Evolutionary conservation across 805 yeast species (phyloP).

Genomic region (Yarrowia osloensis): DNA sequence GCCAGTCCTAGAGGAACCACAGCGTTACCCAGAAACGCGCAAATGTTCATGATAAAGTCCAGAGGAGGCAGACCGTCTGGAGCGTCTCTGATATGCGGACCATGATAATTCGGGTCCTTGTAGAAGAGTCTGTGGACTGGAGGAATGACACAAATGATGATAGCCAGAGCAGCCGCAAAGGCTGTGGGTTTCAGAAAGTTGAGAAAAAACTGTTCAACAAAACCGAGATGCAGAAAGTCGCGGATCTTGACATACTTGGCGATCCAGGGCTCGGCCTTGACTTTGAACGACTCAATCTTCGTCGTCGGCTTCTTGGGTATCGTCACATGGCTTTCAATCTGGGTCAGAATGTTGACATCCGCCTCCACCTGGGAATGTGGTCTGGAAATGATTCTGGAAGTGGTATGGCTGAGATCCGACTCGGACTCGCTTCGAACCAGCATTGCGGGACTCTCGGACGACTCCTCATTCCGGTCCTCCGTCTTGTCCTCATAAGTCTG

Average conservation of each 20-base stretch:
- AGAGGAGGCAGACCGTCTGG: slow-evolving; percentile 86
- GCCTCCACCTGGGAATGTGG: slow-evolving; percentile 8
- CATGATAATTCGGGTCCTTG: slow-evolving; percentile 29
- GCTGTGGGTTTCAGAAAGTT: slow-evolving; percentile 69
- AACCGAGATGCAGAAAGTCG: slow-evolving; percentile 5
- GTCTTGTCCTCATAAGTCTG: background rate
- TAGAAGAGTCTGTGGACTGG: slow-evolving; percentile 77
- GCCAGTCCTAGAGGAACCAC: slow-evolving; percentile 85
- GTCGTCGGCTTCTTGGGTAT: background rate
- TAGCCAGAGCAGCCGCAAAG: slow-evolving; percentile 62
- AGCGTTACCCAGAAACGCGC: slow-evolving; percentile 79
- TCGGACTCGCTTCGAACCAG: background rate
- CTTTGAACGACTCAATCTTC: background rate
- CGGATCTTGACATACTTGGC: background rate
- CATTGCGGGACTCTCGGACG: background rate
- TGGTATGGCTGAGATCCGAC: background rate
- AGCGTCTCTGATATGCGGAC: slow-evolving; percentile 62
- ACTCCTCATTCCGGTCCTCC: background rate
- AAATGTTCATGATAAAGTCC: slow-evolving; percentile 79
- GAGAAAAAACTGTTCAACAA: slow-evolving; percentile 11
- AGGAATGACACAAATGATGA: slow-evolving; percentile 79
- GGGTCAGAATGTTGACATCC: slow-evolving; percentile 1
- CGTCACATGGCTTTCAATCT: background rate
- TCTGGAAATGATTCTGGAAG: background rate
- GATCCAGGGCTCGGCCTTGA: background rate